A percentile compares a stretch with the other conserved stretches of the same genome.
Evolutionary conservation across 1,139 yeast species (phyloP).

Genomic region (Meyerozyma athensensis): DNA sequence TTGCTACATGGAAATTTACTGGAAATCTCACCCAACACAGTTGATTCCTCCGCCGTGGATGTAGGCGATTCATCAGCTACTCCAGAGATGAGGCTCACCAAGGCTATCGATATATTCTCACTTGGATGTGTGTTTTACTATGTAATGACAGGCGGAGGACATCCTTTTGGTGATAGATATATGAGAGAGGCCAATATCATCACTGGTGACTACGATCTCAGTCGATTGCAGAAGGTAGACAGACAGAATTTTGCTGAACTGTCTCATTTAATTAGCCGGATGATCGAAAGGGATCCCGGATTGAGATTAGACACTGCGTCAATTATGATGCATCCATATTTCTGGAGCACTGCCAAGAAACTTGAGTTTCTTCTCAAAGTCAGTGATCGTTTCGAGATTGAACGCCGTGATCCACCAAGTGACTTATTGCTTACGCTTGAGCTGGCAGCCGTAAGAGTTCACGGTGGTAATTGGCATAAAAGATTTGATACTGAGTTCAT

Average conservation of each 20-base stretch:
- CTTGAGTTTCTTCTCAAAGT: conserved; percentile 79
- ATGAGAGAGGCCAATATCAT: conserved; percentile 85
- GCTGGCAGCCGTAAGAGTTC: conserved; percentile 45
- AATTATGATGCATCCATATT: conserved; percentile 79
- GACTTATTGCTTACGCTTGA: conserved; percentile 60
- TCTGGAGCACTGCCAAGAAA: conserved; percentile 75
- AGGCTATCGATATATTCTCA: conserved; percentile 91
- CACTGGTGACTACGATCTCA: conserved; percentile 60
- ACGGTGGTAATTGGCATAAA: conserved; percentile 72
- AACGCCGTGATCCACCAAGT: conserved; percentile 83
- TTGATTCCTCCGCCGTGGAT: conserved; percentile 21
- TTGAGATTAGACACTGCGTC: conserved; percentile 67
- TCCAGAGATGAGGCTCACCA: conserved; percentile 52
- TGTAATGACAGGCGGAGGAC: conserved; percentile 77
- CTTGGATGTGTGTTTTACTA: conserved; percentile 92
- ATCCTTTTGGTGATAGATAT: conserved; percentile 91
- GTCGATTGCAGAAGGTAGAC: conserved; percentile 34
- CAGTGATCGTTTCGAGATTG: conserved; percentile 88
- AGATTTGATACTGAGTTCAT: conserved; percentile 66
- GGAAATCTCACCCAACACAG: conserved; percentile 39
- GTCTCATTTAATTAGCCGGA: conserved; percentile 60
- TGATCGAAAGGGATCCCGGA: conserved; percentile 68
- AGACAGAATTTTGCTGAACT: conserved; percentile 58
- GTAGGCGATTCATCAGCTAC: conserved; percentile 8
- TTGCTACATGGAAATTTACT: conserved; percentile 42